Evolutionary conservation across 331 rosid species (phyloP).

Genomic region (Dryas integrifolia): DNA sequence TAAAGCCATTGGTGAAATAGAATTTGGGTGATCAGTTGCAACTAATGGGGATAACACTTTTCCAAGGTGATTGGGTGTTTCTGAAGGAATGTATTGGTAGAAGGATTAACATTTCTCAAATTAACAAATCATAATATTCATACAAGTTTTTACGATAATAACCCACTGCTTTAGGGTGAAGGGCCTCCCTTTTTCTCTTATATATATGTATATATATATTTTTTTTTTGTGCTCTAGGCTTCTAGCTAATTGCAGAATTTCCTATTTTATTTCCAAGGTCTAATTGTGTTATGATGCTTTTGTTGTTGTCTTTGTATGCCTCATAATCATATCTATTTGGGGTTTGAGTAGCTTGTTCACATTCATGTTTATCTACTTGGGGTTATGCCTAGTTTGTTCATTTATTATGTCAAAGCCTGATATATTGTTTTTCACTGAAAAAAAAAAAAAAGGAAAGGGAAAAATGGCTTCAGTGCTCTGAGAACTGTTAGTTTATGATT

Average conservation of each 20-base stretch:
- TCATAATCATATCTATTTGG: neutral
- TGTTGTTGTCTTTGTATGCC: neutral
- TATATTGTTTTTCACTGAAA: neutral
- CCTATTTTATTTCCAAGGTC: neutral
- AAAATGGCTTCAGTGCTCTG: constrained; percentile 18
- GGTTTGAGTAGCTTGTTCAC: neutral
- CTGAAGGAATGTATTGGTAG: too few relatives aligned
- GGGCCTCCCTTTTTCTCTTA: too few relatives aligned
- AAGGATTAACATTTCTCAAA: too few relatives aligned
- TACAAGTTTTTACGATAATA: too few relatives aligned
- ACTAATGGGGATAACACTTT: too few relatives aligned
- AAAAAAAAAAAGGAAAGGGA: constrained; percentile 8
- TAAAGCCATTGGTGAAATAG: neutral
- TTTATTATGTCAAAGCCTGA: constrained; percentile 7
- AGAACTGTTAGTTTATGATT: constrained; percentile 21
- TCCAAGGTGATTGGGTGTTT: too few relatives aligned
- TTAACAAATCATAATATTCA: too few relatives aligned
- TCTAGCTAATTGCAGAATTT: neutral
- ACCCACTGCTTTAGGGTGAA: too few relatives aligned
- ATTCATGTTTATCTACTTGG: neutral
- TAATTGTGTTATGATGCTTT: neutral
- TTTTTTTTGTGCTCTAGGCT: neutral
- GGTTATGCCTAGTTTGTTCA: neutral
- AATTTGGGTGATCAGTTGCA: too few relatives aligned
- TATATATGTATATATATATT: too few relatives aligned